Base-by-base conservation (phyloP, 768 basidiomycete genomes). In the Lactarius akahatsu region DNA sequence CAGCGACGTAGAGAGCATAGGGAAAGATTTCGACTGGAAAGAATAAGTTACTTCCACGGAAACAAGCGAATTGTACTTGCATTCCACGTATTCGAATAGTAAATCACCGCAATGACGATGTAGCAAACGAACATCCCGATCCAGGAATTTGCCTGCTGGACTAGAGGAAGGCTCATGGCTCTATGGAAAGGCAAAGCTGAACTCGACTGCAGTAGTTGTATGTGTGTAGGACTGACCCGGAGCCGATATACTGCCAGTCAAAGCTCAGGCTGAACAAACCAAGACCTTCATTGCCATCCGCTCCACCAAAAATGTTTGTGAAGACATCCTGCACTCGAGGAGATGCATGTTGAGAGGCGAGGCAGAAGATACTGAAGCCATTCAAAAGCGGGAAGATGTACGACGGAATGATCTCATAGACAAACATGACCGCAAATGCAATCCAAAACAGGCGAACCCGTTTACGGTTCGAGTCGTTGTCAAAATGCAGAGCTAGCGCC, bases 171-270 rank as follows among this genome's bases (percentile, higher is more conserved):
- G 65, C 81, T 83, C 83, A 85, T 81, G 64, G 71, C 82, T 20
- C 71, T 71, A 34, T 28, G 59, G 56, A 7, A 28, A 3, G 59
- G 41, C 10, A 20, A 63, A 15, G 65, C 41, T 20, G 15, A 57
- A 32, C 5, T 58, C 30, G 34, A 3, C 63, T 36, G 16, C 18
- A 3, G 43, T 20, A 23, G 13, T n/a, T 6, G 47, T n/a, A 23
- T 43, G 18, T 6, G 41, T n/a, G 4, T 15, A n/a, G 5, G 20
- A 71, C 74, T 23, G 47, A 74, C 70, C 28, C 52, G 18, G 85
- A 84, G 1, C 81, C 81, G 67, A 87, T 85, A 69, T 86, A 86
- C 67, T 86, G 85, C 86, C 86, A 90, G 70, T 89, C 88, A 56
- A 89, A 81, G n/a, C 84, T 84, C 50, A 90, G 65, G 38, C 82